A percentile compares a stretch with the other conserved stretches of the same genome.
Conservation (phyloP, 1,284 basidiomycete genomes). For the Mrakiaceae sp. region DNA sequence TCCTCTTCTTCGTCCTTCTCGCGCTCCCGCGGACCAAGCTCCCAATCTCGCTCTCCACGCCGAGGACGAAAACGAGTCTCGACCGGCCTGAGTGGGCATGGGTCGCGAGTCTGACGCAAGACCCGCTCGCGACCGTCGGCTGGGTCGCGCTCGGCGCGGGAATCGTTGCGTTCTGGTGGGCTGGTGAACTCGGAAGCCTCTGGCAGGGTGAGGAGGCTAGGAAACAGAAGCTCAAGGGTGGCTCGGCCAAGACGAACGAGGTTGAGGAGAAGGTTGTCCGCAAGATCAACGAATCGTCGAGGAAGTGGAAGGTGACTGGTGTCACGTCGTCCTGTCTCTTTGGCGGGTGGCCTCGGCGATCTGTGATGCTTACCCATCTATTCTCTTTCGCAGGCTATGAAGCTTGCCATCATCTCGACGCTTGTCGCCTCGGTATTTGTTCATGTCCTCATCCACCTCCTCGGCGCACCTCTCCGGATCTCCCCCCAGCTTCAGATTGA, state of each 20-base stretch:
- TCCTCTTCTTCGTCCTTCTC: constrained; percentile 53
- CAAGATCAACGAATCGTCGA: constrained; percentile 23
- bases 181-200: constrained; percentile 51
- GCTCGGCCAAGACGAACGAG: constrained; percentile 22
- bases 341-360: not conserved
- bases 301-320: constrained; percentile 15
- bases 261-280: constrained; percentile 29
- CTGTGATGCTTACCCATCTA: not conserved
- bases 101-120: constrained; percentile 52
- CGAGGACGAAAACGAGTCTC: constrained; percentile 36
- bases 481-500: constrained; percentile 25
- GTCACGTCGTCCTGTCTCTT: not conserved
- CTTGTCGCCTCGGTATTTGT: constrained; percentile 41
- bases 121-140: constrained; percentile 48
- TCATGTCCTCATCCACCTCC: constrained; percentile 47
- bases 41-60: constrained; percentile 29
- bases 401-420: constrained; percentile 49
- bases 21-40: constrained; percentile 52
- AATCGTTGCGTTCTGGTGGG: constrained; percentile 62
- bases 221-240: constrained; percentile 3
- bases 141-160: constrained; percentile 50
- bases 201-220: constrained; percentile 23
- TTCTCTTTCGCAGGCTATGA: constrained; percentile 9
- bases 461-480: constrained; percentile 56
- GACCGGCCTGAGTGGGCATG: constrained; percentile 57